Evolutionary conservation across 495 filamentous ascomycete species (phyloP).

Genomic region (Penicillium antarcticum): DNA sequence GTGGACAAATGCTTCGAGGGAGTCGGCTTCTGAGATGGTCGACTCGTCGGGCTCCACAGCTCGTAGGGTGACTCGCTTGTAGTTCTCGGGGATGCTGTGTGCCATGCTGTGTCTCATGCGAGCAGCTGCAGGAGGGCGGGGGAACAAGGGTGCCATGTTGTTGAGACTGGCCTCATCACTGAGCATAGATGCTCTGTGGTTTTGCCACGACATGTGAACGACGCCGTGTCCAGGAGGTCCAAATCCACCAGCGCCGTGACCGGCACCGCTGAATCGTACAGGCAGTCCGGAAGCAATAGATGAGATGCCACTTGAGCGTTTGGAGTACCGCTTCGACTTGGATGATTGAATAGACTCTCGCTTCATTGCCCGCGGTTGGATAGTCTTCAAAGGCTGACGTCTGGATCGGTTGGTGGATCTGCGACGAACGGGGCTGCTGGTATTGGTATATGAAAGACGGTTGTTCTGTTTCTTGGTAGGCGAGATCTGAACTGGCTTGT

Average conservation of each 20-base stretch:
- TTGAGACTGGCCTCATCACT: conserved; percentile 39
- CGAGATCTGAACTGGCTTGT: conserved; percentile 17
- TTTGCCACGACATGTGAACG: conserved; percentile 49
- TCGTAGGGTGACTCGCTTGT: conserved; percentile 33
- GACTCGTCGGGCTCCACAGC: conserved; percentile 34
- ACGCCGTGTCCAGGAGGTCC: conserved; percentile 44
- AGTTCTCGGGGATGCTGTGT: conserved; percentile 28
- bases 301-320: conserved; percentile 44
- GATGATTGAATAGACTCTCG: conserved; percentile 41
- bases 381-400: conserved; percentile 37
- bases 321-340: conserved; percentile 40
- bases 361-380: conserved; percentile 42
- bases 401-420: conserved; percentile 29
- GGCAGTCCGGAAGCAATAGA: conserved; percentile 37
- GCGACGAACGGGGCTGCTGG: conserved; percentile 31
- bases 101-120: conserved; percentile 28
- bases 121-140: conserved; percentile 32
- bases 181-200: conserved; percentile 33
- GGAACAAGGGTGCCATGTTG: conserved; percentile 37
- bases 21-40: conserved; percentile 40
- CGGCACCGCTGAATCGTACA: conserved; percentile 42
- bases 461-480: conserved; percentile 26
- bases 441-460: conserved; percentile 29
- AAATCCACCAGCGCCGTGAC: conserved; percentile 48
- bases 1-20: conserved; percentile 45